Evolutionary conservation across 495 filamentous ascomycete species (phyloP).

Genomic region (Ascodesmis nigricans): DNA sequence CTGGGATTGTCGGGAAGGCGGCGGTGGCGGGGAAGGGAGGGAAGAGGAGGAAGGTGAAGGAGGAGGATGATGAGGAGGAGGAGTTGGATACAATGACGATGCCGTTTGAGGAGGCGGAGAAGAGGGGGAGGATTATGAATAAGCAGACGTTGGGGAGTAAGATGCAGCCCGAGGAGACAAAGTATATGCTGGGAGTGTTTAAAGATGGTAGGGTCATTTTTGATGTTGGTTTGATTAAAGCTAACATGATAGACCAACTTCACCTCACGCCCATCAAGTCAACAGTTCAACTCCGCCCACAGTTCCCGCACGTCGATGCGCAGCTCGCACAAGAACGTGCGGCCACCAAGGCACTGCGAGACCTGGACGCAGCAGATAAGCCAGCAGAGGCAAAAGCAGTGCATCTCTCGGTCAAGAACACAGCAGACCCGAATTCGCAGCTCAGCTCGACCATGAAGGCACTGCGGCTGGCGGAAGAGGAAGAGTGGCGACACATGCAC

Average conservation of each 20-base stretch:
- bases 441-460: slow-evolving; percentile 31
- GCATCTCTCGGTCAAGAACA: slow-evolving; percentile 44
- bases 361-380: slow-evolving; percentile 25
- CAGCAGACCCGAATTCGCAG: slow-evolving; percentile 32
- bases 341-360: slow-evolving; percentile 22
- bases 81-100: slow-evolving; percentile 25
- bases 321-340: slow-evolving; percentile 30
- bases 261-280: slow-evolving; percentile 46
- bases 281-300: slow-evolving; percentile 50
- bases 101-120: slow-evolving; percentile 29
- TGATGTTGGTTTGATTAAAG: too few species aligned
- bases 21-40: slow-evolving; percentile 29
- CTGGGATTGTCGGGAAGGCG: slow-evolving; percentile 35
- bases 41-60: slow-evolving; percentile 23
- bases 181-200: slow-evolving; percentile 54
- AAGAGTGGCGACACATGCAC: slow-evolving; percentile 39
- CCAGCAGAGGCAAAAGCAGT: slow-evolving; percentile 37
- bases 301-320: slow-evolving; percentile 57
- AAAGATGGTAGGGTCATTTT: too few species aligned
- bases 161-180: slow-evolving; percentile 34
- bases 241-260: slow-evolving; percentile 38
- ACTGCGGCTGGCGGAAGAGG: slow-evolving; percentile 38
- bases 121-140: slow-evolving; percentile 30
- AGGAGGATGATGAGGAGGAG: slow-evolving; percentile 23
- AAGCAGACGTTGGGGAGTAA: slow-evolving; percentile 47